Conservation (phyloP, 1,139 yeast species). For the Candida frijolesensis region DNA sequence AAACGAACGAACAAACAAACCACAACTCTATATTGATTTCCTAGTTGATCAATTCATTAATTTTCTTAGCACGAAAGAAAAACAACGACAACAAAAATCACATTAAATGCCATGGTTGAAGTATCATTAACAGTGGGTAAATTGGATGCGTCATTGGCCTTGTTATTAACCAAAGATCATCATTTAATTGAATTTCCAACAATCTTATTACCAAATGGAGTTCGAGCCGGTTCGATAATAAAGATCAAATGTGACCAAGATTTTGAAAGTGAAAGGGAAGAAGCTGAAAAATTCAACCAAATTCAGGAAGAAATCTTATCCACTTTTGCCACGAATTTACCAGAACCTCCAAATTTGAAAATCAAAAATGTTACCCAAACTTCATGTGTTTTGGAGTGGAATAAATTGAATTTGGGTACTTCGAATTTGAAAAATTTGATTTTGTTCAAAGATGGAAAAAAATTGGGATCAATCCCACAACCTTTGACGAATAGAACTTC, state of each 20-base stretch:
- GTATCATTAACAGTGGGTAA: conserved; percentile 95
- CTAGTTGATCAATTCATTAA: background rate
- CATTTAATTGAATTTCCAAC: conserved; percentile 97
- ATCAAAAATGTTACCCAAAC: conserved; percentile 89
- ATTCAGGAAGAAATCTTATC: conserved; percentile 76
- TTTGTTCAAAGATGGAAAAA: conserved; percentile 75
- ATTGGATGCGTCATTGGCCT: conserved; percentile 91
- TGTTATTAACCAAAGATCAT: conserved; percentile 87
- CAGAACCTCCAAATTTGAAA: conserved; percentile 70
- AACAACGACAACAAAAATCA: background rate
- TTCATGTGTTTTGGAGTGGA: conserved; percentile 94
- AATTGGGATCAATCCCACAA: conserved; percentile 84
- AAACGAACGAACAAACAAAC: background rate
- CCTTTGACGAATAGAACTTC: conserved; percentile 81
- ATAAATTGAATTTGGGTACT: conserved; percentile 78
- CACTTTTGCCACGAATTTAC: conserved; percentile 74
- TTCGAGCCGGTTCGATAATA: conserved; percentile 91
- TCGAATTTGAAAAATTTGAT: conserved; percentile 77
- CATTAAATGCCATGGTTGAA: conserved; percentile 58
- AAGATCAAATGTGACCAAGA: conserved; percentile 85
- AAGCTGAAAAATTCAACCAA: conserved; percentile 56
- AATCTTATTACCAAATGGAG: conserved; percentile 84
- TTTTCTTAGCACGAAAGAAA: background rate
- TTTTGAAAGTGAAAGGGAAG: conserved; percentile 63
- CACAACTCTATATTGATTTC: background rate